A percentile compares a stretch with the other conserved stretches of the same genome.
Evolutionary conservation across 2,329 filamentous ascomycete genomes (phyloP).

Genomic region (Eurotiales sp.): DNA sequence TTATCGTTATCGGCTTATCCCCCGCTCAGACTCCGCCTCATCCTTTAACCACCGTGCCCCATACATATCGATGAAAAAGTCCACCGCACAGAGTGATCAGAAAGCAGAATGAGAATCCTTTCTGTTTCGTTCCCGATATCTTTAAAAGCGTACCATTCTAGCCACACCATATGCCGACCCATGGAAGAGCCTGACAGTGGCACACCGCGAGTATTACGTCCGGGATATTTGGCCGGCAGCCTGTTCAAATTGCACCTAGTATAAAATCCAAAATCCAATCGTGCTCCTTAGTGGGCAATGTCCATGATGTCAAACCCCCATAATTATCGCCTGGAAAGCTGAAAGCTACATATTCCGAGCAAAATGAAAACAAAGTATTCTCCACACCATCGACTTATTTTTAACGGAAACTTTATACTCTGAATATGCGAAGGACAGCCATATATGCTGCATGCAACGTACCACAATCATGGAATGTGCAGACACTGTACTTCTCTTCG

Average conservation of each 20-base stretch:
- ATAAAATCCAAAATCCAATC: neutral
- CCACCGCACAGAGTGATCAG: neutral
- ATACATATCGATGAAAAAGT: neutral
- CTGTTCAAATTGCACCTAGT: neutral
- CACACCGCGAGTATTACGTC: neutral
- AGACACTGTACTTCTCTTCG: slow-evolving; percentile 27
- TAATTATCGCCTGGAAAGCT: too few species aligned
- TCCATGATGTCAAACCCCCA: slow-evolving; percentile 28
- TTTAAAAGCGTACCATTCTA: too few species aligned
- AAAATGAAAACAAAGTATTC: too few species aligned
- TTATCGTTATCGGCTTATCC: neutral
- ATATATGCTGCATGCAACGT: slow-evolving; percentile 22
- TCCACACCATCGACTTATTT: too few species aligned
- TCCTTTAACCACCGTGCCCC: neutral
- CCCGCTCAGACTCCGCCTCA: neutral
- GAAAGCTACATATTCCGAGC: too few species aligned
- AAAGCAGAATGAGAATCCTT: too few species aligned
- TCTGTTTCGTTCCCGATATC: too few species aligned
- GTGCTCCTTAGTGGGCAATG: neutral
- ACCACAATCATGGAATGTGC: slow-evolving; percentile 21
- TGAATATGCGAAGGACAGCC: neutral
- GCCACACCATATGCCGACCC: neutral
- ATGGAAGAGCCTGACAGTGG: neutral
- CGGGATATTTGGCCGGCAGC: neutral
- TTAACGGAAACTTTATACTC: neutral